Base-by-base conservation (phyloP, 179 eudicot species). In the Silene coronaria region DNA sequence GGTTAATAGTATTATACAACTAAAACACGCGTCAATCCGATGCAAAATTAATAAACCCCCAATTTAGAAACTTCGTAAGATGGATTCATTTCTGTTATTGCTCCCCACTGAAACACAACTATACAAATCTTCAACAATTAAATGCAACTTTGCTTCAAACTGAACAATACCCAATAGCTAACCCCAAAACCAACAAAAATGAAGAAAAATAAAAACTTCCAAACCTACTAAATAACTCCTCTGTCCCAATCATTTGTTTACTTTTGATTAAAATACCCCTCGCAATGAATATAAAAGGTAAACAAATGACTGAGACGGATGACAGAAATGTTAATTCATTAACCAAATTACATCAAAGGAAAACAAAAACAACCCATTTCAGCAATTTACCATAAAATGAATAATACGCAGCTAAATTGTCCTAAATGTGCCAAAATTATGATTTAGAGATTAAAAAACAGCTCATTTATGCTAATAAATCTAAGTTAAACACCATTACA, bases 391-490 rank as follows among this genome's bases (percentile, higher is more conserved):
- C 79, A 42, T 26, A 70, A 26, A 53, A 53, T 38, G 66, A 67
- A 19, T 19, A 4, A 46, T 6, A 51, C 22, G 1, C 46, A 46
- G 66, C 65, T 76, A 57, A 76, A 67, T 58, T 7, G 4, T 7
- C 22, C 30, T 13, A 53, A 65, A 45, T 75, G 17, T 16, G 14
- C 42, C 78, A 75, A 75, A 75, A 66, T 46, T 11, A n/a, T 55
- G 6, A n/a, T 17, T 55, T 55, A 55, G 8, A 55, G 59, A 55
- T 6, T 4, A 55, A 28, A 12, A 68, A 5, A 34, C 26, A 36
- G 51, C 62, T 12, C 75, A 36, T 57, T 55, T 59, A 48, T 19
- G 69, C 75, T 28, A 62, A 60, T 17, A 77, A 71, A n/a, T 30
- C 28, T 6, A 5, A 63, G 67, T 27, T 63, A 63, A 55, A 55